Base-by-base conservation (phyloP, 2,329 filamentous ascomycete genomes). In the Orbilia javanica region DNA sequence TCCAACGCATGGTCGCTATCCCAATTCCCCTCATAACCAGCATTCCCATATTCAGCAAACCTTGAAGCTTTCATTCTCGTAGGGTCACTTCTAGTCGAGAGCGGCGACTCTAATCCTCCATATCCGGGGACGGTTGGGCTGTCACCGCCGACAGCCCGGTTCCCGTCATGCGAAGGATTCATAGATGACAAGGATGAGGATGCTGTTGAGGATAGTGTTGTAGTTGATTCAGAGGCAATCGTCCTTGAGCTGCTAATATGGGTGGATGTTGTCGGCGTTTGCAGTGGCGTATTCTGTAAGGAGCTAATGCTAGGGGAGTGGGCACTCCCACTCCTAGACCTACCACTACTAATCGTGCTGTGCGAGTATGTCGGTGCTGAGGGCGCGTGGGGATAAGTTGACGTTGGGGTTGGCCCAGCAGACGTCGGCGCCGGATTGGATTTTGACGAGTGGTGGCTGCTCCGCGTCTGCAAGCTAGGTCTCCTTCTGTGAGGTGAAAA, bases 381-480 rank as follows among this genome's bases (percentile, higher is more conserved):
- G n/a, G 73, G 73, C 42, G 73, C 73, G 73, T 77, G 73, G 29
- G 73, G 73, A 63, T 77, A 77, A 10, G 73, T 77, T 60, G 73
- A 77, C 27, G 66, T 69, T 46, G 66, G 44, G n/a, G 52, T 55
- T 67, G 73, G 73, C 60, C 73, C 73, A 60, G 73, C 73, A 65
- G 73, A 77, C 60, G 73, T 71, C 73, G 73, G 65, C 60, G 65
- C 73, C 39, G 66, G 66, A 48, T 71, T 77, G 31, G 73, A 77
- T 55, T 70, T 73, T 46, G 68, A 72, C 36, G 69, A 72, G 25
- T 79, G 75, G 36, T 79, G 75, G 63, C 75, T 79, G 31, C 46
- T 73, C 69, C 75, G 65, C 55, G 75, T 79, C 69, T 79, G 75
- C 75, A 79, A 73, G 68, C 75, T 79, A 63, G 75, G 75, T 79